Evolutionary conservation across 2,329 filamentous ascomycete species (phyloP).

Genomic region (Fusarium sp.): DNA sequence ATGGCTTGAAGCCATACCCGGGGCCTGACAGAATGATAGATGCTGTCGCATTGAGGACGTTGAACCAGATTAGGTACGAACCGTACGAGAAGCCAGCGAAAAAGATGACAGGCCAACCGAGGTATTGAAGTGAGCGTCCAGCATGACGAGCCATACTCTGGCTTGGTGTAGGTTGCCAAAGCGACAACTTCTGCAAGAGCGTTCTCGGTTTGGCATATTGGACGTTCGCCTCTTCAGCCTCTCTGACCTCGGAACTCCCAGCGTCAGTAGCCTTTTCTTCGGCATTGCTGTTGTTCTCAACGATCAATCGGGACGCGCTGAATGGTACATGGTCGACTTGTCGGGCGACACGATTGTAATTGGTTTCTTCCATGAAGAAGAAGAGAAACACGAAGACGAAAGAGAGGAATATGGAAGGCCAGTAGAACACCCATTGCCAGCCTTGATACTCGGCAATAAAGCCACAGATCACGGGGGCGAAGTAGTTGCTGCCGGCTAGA

Average conservation of each 20-base stretch:
- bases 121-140: conserved; percentile 48
- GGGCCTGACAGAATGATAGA: conserved; percentile 51
- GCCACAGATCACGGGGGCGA: conserved; percentile 56
- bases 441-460: conserved; percentile 55
- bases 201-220: conserved; percentile 45
- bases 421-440: conserved; percentile 56
- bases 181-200: conserved; percentile 53
- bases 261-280: not conserved
- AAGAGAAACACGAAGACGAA: conserved; percentile 54
- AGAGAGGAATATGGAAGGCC: conserved; percentile 52
- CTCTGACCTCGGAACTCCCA: conserved; percentile 5
- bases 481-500: conserved; percentile 53
- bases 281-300: not conserved
- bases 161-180: conserved; percentile 49
- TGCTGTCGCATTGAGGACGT: conserved; percentile 55
- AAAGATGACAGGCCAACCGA: conserved; percentile 55
- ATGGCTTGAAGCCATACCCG: conserved; percentile 52
- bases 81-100: conserved; percentile 55
- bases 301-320: not conserved
- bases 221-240: not conserved
- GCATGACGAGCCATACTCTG: conserved; percentile 50
- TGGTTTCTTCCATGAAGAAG: conserved; percentile 68
- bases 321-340: not conserved
- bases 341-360: conserved; percentile 53
- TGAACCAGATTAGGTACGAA: conserved; percentile 54